Conservation (phyloP, 2,329 filamentous ascomycete genomes). For the Fusarium sp. region DNA sequence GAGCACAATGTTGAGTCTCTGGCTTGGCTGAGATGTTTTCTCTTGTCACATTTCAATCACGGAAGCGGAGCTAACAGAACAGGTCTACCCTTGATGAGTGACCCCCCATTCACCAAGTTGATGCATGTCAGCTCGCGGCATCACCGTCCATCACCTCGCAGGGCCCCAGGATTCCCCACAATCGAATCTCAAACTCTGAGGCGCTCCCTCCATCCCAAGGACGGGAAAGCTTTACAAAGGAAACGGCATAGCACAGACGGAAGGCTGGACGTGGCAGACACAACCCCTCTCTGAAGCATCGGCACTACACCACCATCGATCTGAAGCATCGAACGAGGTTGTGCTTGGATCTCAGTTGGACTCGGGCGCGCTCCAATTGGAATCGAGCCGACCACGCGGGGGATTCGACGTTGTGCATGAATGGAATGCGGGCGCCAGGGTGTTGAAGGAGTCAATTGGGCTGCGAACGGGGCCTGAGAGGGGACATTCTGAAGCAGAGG, state of each 20-base stretch:
- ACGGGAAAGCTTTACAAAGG: background rate
- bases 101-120: background rate
- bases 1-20: conserved; percentile 2
- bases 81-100: background rate
- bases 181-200: conserved; percentile 6
- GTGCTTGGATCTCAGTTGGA: conserved; percentile 21
- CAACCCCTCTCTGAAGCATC: background rate
- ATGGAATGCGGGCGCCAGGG: conserved; percentile 25
- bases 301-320: conserved; percentile 8
- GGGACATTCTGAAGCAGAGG: background rate
- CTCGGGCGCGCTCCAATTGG: conserved; percentile 34
- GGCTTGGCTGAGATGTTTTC: background rate
- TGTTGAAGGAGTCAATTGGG: conserved; percentile 8
- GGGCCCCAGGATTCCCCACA: conserved; percentile 28
- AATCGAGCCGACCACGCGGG: conserved; percentile 24
- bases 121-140: conserved; percentile 11
- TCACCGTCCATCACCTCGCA: conserved; percentile 20
- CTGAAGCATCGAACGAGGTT: conserved; percentile 8
- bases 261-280: background rate
- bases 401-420: conserved; percentile 33
- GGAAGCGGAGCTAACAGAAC: background rate
- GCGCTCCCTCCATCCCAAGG: background rate
- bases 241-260: background rate
- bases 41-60: conserved; percentile 17
- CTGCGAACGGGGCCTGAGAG: conserved; percentile 19